Evolutionary conservation across 495 filamentous ascomycete genomes (phyloP), one percentile per base, ranked within the genome.

Genomic region (Aspergillus ellipticus): DNA sequence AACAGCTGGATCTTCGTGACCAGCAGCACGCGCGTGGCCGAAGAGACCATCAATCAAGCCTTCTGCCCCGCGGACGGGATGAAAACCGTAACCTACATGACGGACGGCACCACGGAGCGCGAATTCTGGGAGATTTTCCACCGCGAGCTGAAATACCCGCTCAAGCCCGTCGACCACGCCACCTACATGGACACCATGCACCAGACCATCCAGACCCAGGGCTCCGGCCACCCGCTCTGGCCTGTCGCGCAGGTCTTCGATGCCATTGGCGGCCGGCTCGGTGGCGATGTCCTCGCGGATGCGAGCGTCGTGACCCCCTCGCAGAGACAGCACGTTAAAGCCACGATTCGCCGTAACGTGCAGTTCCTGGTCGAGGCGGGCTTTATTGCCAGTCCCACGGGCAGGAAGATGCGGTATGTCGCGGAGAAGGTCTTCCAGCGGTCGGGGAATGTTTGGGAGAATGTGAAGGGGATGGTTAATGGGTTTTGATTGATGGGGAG

Each of bases 211-310:
- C 58, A 66, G 15, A 45, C 20, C 6, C 49, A 52, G n/a, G 49
- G 54, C 3, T 56, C 61, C 20, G 49, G 49, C 17, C 67, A 69
- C 37, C 66, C 53, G 16, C 55, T 72, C 10, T 72, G 67, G 67
- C 69, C 67, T 2, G 59, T 72, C 2, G 31, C 64, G 26, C 53
- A 68, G 24, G 58, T 56, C 3, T 47, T 72, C 17, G 65, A 70
- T 48, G 59, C 57, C 21, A 51, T 57, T 0, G 21, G 58, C 22
- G 68, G 65, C 13, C 58, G 56, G 22, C 53, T 69, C 17, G 58
- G 64, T 16, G 55, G 56, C 10, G 58, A 65, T 15, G 35, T 54
- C 17, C 13, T 53, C 49, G 45, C 37, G 13, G 41, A 61, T 48
- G 43, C 46, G 8, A 54, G 41, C 21, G 55, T 58, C 3, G 54